A percentile compares a stretch with the other conserved stretches of the same genome.
Evolutionary conservation across 345 rosid species (phyloP).

Genomic region (Jatropha curcas): DNA sequence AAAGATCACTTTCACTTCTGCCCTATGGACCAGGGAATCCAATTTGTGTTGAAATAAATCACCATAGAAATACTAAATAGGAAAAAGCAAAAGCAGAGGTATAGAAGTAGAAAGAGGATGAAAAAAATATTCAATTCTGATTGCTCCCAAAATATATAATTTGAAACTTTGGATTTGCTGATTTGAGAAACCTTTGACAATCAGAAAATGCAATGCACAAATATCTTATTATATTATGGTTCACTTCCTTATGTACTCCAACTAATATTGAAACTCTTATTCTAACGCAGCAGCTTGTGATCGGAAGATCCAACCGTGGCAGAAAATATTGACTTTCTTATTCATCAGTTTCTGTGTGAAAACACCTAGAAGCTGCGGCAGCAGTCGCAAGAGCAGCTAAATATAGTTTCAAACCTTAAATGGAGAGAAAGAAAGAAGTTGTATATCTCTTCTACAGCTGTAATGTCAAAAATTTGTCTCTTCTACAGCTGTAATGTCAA

Average conservation of each 20-base stretch:
- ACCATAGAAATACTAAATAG: not conserved
- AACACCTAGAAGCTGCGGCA: not conserved
- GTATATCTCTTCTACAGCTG: no score
- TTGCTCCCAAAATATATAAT: not conserved
- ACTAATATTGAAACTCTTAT: not conserved
- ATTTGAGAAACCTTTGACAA: not conserved
- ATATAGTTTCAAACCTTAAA: no score
- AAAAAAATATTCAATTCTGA: not conserved
- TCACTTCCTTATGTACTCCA: not conserved
- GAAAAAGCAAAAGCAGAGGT: not conserved
- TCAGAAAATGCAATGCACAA: not conserved
- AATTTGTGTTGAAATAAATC: not conserved
- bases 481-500: no score
- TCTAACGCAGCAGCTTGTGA: conserved; percentile 1
- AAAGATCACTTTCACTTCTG: not conserved
- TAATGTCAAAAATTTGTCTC: no score
- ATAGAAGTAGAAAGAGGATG: not conserved
- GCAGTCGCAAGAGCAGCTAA: not conserved
- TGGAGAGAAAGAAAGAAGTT: no score
- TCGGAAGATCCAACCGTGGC: not conserved
- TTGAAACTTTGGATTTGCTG: not conserved
- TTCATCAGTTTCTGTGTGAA: not conserved
- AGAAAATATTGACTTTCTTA: not conserved
- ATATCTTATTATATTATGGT: not conserved
- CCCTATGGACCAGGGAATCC: not conserved